Evolutionary conservation across 1,284 basidiomycete genomes (phyloP).

Genomic region (Malassezia equina): DNA sequence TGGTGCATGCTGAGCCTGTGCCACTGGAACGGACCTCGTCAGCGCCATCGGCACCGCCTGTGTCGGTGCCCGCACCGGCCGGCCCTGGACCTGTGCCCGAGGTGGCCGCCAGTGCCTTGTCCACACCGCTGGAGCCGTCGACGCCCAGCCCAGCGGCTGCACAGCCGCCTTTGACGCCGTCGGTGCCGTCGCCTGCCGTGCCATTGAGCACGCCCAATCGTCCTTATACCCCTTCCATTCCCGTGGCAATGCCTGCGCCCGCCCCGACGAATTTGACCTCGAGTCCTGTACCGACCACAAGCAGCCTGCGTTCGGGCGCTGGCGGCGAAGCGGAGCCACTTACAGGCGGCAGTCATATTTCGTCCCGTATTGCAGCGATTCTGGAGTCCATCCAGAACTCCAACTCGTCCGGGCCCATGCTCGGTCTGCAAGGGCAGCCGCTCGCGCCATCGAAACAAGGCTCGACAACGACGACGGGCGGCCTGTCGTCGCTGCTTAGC

Average conservation of each 20-base stretch:
- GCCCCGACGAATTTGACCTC: neutral
- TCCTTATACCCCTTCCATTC: conserved; percentile 18
- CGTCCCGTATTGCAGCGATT: conserved; percentile 17
- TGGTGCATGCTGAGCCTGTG: neutral
- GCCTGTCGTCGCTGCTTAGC: conserved; percentile 12
- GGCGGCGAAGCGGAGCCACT: neutral
- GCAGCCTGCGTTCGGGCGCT: neutral
- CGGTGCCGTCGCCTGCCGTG: neutral
- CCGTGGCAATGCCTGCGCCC: neutral
- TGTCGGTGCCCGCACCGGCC: neutral
- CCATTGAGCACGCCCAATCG: neutral
- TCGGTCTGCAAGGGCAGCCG: conserved; percentile 15
- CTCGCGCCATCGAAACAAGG: conserved; percentile 13
- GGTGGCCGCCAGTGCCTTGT: neutral
- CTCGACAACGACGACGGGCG: neutral
- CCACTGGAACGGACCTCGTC: neutral
- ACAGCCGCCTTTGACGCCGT: neutral
- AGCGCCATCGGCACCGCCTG: neutral
- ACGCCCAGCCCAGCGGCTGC: neutral
- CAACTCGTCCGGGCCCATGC: conserved; percentile 13
- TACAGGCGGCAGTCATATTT: conserved; percentile 7
- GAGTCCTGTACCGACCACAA: neutral
- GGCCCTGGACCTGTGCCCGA: neutral
- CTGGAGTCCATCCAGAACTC: conserved; percentile 15
- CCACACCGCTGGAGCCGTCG: neutral